A percentile compares a stretch with the other conserved stretches of the same genome.
Conservation (phyloP, 805 yeast genomes). For the Wickerhamomyces hampshirensis region DNA sequence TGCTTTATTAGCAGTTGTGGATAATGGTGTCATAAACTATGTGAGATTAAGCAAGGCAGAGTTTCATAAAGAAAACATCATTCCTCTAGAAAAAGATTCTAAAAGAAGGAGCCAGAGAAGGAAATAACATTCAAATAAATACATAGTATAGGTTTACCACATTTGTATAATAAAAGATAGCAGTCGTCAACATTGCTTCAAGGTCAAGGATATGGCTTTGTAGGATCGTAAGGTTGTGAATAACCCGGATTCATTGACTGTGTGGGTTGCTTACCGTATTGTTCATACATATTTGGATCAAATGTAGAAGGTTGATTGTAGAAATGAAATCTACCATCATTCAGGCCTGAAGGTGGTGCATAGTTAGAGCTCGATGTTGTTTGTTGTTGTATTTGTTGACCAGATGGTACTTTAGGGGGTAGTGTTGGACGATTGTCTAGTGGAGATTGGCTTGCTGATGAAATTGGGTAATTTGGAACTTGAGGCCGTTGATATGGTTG, state of each 20-base stretch:
- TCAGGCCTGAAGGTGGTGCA: slow-evolving; percentile 1
- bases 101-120: slow-evolving; percentile 2
- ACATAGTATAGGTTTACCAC: neutral
- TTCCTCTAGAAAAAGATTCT: slow-evolving; percentile 6
- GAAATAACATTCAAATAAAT: neutral
- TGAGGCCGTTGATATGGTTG: slow-evolving; percentile 9
- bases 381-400: slow-evolving; percentile 20
- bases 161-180: too few relatives aligned
- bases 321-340: slow-evolving; percentile 32
- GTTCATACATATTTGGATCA: slow-evolving; percentile 34
- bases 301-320: slow-evolving; percentile 48
- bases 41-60: slow-evolving; percentile 47
- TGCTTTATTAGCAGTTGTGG: slow-evolving; percentile 63
- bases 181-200: too few relatives aligned
- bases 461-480: slow-evolving; percentile 2
- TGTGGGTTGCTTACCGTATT: slow-evolving; percentile 5
- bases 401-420: slow-evolving; percentile 7
- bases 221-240: slow-evolving; percentile 24
- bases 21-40: slow-evolving; percentile 70
- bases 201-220: slow-evolving; percentile 8
- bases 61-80: slow-evolving; percentile 34
- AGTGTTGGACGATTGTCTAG: slow-evolving; percentile 4
- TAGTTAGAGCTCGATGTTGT: slow-evolving; percentile 3
- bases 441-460: too few relatives aligned
- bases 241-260: slow-evolving; percentile 8